Evolutionary conservation across 805 yeast species (phyloP).

Genomic region (Jamesozyma rosinii): DNA sequence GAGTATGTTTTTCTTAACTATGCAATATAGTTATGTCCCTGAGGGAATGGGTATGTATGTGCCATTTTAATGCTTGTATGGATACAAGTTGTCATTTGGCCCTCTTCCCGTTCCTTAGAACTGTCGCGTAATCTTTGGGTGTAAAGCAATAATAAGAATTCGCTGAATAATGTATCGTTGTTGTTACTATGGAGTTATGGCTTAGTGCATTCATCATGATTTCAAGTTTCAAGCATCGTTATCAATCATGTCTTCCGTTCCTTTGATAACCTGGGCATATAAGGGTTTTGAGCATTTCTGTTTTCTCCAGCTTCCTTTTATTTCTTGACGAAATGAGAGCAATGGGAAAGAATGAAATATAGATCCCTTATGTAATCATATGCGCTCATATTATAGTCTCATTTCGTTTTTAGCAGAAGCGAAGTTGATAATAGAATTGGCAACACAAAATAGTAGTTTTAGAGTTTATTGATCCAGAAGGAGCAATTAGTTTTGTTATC

Average conservation of each 20-base stretch:
- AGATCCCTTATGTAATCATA: too few relatives aligned
- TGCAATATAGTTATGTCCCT: background rate
- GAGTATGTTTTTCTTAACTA: slow-evolving; percentile 50
- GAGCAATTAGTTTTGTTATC: slow-evolving; percentile 30
- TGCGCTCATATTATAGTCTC: too few relatives aligned
- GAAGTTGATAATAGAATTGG: too few relatives aligned
- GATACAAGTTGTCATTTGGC: background rate
- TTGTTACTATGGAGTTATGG: background rate
- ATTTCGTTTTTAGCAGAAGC: too few relatives aligned
- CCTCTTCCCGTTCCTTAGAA: background rate
- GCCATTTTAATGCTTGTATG: background rate
- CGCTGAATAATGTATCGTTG: background rate
- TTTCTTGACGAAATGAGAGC: too few relatives aligned
- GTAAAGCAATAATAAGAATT: background rate
- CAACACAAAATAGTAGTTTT: background rate
- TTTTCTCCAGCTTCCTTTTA: too few relatives aligned
- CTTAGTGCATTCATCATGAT: too few relatives aligned
- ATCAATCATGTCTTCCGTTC: background rate
- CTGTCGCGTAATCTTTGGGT: slow-evolving; percentile 1
- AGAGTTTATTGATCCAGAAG: slow-evolving; percentile 6
- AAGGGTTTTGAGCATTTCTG: background rate
- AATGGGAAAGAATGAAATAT: too few relatives aligned
- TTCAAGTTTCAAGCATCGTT: too few relatives aligned
- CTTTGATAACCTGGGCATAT: slow-evolving; percentile 1
- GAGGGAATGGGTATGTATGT: background rate